Base-by-base conservation (phyloP, 805 yeast species). In the Ogataea degrootiae region DNA sequence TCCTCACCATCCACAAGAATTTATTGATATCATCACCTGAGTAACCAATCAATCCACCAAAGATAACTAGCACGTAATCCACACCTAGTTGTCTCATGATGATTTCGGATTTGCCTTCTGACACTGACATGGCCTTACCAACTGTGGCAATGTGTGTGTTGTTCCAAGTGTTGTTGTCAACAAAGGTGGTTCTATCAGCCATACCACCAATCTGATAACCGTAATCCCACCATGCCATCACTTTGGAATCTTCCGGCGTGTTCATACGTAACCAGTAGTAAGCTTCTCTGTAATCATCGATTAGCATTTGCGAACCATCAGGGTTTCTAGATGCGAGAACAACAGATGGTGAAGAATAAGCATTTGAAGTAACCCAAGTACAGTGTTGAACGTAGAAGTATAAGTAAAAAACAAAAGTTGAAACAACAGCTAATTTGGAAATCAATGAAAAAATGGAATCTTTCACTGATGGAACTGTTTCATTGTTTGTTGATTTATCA, bases 151-250 rank as follows among this genome's bases (percentile, higher is more conserved):
- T 95, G 67, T 94, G 99, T 4, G 99, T 94, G 74, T 94, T 94
- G 68, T 94, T 94, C 99, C 99, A 94, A 11, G 99, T 94, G 72
- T 94, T 94, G 78, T 94, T 94, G 69, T 94, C 99, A 37, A 95
- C 99, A 58, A 94, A 76, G 6, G 99, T 94, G 54, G 98, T 92
- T 64, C 99, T 82, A 70, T 94, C 99, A 41, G 99, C 99, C 98
- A 94, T 94, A 53, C 99, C 99, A 59, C 99, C 99, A 61, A 94
- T 94, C 74, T 94, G 99, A 70, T 94, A 94, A 46, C 99, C 99
- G 64, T 95, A 95, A 74, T 95, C 99, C 99, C 99, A 94, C 99
- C 99, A 94, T 11, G 97, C 85, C 85, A 95, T 89, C 51, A 94
- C 86, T 68, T 87, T 91, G 34, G 97, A 87, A 65, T 94, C 98